Evolutionary conservation across 345 rosid species (phyloP).

Genomic region (Arabis hirsuta): DNA sequence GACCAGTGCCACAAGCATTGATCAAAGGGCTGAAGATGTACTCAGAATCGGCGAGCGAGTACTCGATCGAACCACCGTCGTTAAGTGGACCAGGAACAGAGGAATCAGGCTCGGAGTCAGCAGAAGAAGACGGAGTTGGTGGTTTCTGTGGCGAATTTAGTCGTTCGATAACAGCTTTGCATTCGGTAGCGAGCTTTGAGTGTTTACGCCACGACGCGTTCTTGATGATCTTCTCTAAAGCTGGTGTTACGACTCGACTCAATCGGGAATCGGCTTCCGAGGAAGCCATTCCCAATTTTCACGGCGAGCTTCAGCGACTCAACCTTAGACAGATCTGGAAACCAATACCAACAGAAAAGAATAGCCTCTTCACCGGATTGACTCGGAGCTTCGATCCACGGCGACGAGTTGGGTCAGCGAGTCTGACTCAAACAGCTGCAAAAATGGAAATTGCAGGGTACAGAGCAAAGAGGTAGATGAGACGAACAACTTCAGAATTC

Average conservation of each 20-base stretch:
- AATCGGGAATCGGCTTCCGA: slow-evolving; percentile 99
- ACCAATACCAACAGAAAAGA: neutral
- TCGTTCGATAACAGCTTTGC: slow-evolving; percentile 81
- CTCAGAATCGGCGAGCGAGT: slow-evolving; percentile 83
- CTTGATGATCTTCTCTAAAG: slow-evolving; percentile 83
- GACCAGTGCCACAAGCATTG: slow-evolving; percentile 71
- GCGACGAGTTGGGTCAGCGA: slow-evolving; percentile 33
- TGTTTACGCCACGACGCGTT: slow-evolving; percentile 97
- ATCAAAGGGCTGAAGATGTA: slow-evolving; percentile 78
- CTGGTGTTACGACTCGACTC: slow-evolving; percentile 70
- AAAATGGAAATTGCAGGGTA: slow-evolving; percentile 22
- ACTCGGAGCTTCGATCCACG: slow-evolving; percentile 41
- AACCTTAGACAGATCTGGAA: slow-evolving; percentile 50
- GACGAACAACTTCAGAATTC: slow-evolving; percentile 44
- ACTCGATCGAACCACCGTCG: slow-evolving; percentile 69
- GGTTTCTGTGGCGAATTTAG: slow-evolving; percentile 53
- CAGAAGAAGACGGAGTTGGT: slow-evolving; percentile 40
- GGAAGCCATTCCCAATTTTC: slow-evolving; percentile 93
- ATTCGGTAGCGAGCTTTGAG: slow-evolving; percentile 87
- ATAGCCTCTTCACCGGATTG: slow-evolving; percentile 7
- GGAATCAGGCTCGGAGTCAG: slow-evolving; percentile 46
- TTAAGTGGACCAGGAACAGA: slow-evolving; percentile 83
- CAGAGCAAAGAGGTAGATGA: slow-evolving; percentile 33
- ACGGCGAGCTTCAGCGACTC: slow-evolving; percentile 47
- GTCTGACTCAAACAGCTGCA: slow-evolving; percentile 31